A percentile compares a stretch with the other conserved stretches of the same genome.
phyloP scores from a whole-genome alignment of 176 grass and related monocot species.

The Microstegium vimineum region DNA sequence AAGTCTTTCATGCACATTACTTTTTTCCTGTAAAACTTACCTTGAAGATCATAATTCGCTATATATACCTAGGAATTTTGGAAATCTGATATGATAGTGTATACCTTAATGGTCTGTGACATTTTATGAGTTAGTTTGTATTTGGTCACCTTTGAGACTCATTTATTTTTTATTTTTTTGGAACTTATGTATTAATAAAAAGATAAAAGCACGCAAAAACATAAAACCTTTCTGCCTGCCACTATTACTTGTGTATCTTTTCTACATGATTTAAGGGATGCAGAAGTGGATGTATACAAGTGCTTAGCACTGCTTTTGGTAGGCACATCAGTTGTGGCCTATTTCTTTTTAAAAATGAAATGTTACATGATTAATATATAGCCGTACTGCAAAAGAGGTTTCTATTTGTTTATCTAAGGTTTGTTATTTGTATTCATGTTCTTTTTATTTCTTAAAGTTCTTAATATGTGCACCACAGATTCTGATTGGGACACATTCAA shows the following conservation, averaged over 20 bases:
- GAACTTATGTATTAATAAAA: background rate
- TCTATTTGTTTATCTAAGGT: background rate
- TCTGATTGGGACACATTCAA: slow-evolving; percentile 72
- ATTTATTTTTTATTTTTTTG: too few species aligned
- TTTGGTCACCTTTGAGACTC: background rate
- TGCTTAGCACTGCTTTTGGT: background rate
- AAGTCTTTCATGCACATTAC: background rate
- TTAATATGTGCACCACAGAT: slow-evolving; percentile 42
- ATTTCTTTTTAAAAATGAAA: background rate
- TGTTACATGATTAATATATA: background rate
- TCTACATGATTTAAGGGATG: background rate
- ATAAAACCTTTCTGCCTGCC: background rate
- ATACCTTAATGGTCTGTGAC: background rate
- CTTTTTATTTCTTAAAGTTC: background rate
- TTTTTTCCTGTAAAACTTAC: background rate
- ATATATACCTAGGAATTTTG: background rate
- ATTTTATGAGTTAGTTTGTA: background rate
- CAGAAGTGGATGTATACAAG: background rate
- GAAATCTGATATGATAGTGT: background rate
- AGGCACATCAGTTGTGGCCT: background rate
- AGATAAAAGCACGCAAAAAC: background rate
- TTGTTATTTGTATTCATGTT: background rate
- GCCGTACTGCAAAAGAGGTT: background rate
- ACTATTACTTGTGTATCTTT: background rate
- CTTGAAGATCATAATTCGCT: background rate